Evolutionary conservation across 2,329 filamentous ascomycete species (phyloP).

Genomic region (Cordyceps javanica): DNA sequence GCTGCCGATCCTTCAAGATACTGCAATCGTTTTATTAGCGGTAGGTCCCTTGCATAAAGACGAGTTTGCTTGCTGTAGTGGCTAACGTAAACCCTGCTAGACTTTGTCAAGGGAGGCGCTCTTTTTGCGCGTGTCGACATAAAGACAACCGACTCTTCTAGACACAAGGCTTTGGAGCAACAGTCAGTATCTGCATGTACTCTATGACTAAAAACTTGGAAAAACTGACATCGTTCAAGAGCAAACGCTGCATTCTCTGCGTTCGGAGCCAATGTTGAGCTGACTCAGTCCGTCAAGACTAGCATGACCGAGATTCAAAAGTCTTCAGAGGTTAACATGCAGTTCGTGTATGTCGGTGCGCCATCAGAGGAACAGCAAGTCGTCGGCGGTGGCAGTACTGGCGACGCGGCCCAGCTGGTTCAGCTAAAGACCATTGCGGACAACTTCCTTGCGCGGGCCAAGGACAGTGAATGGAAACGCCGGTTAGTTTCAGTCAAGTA

Average conservation of each 20-base stretch:
- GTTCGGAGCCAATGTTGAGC: background rate
- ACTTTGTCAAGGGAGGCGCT: background rate
- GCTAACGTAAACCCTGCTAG: background rate
- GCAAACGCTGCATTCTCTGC: background rate
- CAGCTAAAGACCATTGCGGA: background rate
- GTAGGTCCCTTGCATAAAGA: background rate
- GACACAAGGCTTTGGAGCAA: background rate
- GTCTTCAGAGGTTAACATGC: background rate
- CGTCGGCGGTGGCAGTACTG: background rate
- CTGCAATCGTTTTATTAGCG: background rate
- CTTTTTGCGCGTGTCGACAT: background rate
- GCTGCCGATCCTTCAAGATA: background rate
- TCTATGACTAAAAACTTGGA: background rate
- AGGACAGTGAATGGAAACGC: background rate
- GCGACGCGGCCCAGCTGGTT: background rate
- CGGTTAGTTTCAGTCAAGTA: background rate
- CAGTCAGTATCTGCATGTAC: background rate
- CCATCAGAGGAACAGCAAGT: background rate
- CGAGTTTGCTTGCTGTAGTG: background rate
- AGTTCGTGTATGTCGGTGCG: background rate
- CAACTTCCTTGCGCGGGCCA: background rate
- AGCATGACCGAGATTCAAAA: background rate
- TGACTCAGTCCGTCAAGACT: background rate
- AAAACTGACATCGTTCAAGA: background rate
- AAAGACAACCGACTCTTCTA: background rate